These are phyloP conservation scores for Paraurostyla sp. DNA, from an alignment of 73 alveolate species.

Conservation along the genomic window DNA sequence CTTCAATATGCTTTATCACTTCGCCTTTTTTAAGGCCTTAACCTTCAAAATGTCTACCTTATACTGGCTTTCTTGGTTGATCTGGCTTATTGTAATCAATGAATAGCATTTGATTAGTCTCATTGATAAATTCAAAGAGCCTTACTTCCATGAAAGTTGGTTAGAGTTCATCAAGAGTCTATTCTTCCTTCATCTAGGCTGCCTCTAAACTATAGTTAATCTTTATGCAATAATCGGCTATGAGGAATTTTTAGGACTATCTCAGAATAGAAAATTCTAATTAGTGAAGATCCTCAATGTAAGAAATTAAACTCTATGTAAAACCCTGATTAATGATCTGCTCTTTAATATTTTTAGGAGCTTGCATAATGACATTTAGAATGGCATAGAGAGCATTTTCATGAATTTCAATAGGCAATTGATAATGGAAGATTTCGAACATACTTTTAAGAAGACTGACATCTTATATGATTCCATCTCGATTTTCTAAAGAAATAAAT, in stretches of 20 bases:
- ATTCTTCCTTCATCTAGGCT: conserved; percentile 37
- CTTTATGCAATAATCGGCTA: conserved; percentile 46
- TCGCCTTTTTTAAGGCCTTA: conserved; percentile 10
- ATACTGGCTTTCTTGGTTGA: not conserved
- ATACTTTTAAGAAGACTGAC: not conserved
- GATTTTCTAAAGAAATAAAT: not conserved
- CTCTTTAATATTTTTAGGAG: conserved; percentile 47
- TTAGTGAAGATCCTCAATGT: conserved; percentile 13
- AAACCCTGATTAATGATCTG: conserved; percentile 5
- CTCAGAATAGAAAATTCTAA: conserved; percentile 16
- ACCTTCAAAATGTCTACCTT: conserved; percentile 36
- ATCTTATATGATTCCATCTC: not conserved
- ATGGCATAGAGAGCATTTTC: conserved; percentile 63
- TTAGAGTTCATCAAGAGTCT: conserved; percentile 35
- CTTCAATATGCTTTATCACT: conserved; percentile 38
- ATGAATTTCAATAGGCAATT: conserved; percentile 58
- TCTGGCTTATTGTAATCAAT: not conserved
- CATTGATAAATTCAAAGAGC: not conserved
- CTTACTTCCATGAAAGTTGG: conserved; percentile 29
- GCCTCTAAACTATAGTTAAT: conserved; percentile 4
- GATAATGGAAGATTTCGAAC: conserved; percentile 33
- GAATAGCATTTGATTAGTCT: not conserved
- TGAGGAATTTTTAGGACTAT: not conserved
- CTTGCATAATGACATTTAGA: conserved; percentile 12
- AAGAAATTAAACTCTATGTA: not conserved